phyloP scores from a whole-genome alignment of 1,284 basidiomycete species.

The Takashimella tepidaria region DNA sequence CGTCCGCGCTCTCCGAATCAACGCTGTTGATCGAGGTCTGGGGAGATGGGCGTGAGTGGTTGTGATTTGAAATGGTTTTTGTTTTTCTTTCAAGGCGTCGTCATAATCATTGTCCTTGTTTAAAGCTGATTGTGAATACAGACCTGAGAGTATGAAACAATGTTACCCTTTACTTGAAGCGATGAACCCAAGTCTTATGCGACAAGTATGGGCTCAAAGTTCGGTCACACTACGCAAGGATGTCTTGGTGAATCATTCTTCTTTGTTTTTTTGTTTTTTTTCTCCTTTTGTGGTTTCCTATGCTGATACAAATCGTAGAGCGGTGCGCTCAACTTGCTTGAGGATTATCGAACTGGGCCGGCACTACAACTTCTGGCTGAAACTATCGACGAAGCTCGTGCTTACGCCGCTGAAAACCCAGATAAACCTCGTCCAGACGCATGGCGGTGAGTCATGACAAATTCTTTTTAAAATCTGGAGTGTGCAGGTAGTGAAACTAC shows the following conservation, averaged over 20 bases:
- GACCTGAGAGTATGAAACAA: conserved; percentile 30
- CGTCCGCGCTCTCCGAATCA: conserved; percentile 34
- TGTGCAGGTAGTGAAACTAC: no score
- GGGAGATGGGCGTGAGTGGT: conserved; percentile 43
- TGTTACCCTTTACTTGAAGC: conserved; percentile 36
- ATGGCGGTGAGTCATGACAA: conserved; percentile 34
- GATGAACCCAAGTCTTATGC: conserved; percentile 23
- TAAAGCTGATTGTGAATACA: conserved; percentile 7
- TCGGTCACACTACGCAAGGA: conserved; percentile 24
- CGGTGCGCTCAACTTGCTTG: conserved; percentile 23
- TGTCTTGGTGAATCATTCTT: conserved; percentile 33
- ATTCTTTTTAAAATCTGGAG: no score
- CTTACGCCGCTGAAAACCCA: conserved; percentile 14
- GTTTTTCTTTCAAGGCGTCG: no score
- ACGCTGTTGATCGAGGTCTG: conserved; percentile 36
- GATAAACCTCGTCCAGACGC: conserved; percentile 26
- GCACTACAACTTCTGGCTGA: conserved; percentile 31
- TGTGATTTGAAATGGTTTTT: background rate
- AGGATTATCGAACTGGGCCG: conserved; percentile 32
- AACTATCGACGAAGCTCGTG: conserved; percentile 32
- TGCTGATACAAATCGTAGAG: no score
- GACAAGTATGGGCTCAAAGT: conserved; percentile 24
- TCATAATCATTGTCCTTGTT: no score
- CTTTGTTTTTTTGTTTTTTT: conserved; percentile 10
- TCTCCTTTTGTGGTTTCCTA: no score